Evolutionary conservation across 345 rosid species (phyloP).

Genomic region (Nasturtium officinale): DNA sequence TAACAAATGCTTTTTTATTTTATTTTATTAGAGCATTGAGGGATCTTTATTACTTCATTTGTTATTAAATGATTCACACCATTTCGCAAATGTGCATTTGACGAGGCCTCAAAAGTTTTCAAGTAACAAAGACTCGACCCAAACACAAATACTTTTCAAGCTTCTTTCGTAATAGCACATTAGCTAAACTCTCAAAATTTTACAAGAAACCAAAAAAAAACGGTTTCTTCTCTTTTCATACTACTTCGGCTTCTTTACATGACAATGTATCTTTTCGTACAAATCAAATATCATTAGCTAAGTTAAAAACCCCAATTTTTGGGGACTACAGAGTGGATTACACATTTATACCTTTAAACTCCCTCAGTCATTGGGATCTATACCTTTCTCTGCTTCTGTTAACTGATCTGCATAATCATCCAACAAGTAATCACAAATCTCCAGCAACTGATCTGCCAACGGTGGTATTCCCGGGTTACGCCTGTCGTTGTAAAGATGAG

Average conservation of each 20-base stretch:
- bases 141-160: neutral
- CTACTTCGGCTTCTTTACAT: slow-evolving; percentile 22
- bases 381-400: slow-evolving; percentile 73
- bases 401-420: slow-evolving; percentile 48
- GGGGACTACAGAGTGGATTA: slow-evolving; percentile 13
- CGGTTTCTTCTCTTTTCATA: slow-evolving; percentile 9
- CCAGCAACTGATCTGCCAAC: slow-evolving; percentile 92
- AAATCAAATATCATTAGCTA: slow-evolving; percentile 30
- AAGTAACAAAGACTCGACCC: too few species aligned
- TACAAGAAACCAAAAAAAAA: slow-evolving; percentile 2
- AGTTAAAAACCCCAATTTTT: slow-evolving; percentile 17
- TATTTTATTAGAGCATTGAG: too few species aligned
- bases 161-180: neutral
- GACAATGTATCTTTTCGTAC: slow-evolving; percentile 21
- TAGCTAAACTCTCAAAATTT: neutral
- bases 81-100: too few species aligned
- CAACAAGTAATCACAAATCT: slow-evolving; percentile 83
- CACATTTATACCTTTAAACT: slow-evolving; percentile 19
- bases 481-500: slow-evolving; percentile 76
- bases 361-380: slow-evolving; percentile 43
- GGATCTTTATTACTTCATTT: too few species aligned
- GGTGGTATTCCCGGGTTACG: slow-evolving; percentile 94
- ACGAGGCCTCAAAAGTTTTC: too few species aligned
- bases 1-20: too few species aligned
- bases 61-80: too few species aligned